Percentiles rank a stretch among this genome's conserved stretches.
These are phyloP conservation scores for Beauveria sp. DNA, from an alignment of 2,329 filamentous ascomycete genomes.

Conservation along the genomic window DNA sequence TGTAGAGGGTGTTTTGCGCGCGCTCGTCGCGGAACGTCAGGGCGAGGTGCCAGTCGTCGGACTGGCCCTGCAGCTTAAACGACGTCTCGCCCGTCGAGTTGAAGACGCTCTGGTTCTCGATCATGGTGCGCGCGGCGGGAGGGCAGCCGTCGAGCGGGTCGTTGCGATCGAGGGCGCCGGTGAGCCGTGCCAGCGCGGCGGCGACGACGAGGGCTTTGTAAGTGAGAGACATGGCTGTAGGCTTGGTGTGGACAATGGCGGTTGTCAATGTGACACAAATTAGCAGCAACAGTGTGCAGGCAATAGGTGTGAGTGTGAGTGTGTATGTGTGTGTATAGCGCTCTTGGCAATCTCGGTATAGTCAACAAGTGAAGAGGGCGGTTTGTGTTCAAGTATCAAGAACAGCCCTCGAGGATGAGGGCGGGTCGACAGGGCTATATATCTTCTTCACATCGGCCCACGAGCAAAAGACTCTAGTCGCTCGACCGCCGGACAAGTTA, in stretches of 20 bases:
- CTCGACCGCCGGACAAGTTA: background rate
- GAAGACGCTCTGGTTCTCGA: background rate
- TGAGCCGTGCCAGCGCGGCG: background rate
- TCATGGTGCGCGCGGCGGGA: background rate
- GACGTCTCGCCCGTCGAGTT: constrained; percentile 10
- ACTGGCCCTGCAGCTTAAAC: background rate
- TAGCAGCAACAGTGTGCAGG: background rate
- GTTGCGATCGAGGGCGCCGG: background rate
- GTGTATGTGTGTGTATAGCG: background rate
- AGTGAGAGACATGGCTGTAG: constrained; percentile 4
- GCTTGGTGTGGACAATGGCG: background rate
- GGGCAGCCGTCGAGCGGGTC: constrained; percentile 10
- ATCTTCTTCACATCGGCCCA: background rate
- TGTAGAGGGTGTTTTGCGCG: background rate
- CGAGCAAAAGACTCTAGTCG: background rate
- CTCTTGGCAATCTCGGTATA: background rate
- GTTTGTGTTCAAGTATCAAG: too few relatives aligned
- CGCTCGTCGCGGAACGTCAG: constrained; percentile 9
- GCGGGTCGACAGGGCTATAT: constrained; percentile 2
- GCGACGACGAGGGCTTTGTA: constrained; percentile 1
- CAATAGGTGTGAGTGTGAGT: background rate
- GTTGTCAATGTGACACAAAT: background rate
- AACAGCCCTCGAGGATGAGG: background rate
- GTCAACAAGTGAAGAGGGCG: background rate
- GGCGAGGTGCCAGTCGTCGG: constrained; percentile 4